A percentile compares a stretch with the other conserved stretches of the same genome.
Conservation (phyloP, 352 stramenopile species). For the Phytophthora pseudosyringae region DNA sequence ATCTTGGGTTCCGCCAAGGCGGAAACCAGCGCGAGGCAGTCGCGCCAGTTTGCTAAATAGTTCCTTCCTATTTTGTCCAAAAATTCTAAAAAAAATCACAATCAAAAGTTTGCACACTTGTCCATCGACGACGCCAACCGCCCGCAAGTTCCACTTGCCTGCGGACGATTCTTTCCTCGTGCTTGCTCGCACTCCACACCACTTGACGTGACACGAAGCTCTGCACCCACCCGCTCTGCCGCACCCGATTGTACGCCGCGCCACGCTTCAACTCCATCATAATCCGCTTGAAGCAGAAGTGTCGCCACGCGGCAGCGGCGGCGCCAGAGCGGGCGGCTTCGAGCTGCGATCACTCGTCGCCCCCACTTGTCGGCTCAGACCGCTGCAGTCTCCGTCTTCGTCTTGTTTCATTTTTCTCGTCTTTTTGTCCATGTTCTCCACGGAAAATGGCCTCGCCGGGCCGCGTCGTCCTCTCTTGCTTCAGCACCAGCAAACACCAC, state of each 20-base stretch:
- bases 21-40: slow-evolving; percentile 25
- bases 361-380: slow-evolving; percentile 30
- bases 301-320: slow-evolving; percentile 16
- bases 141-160: slow-evolving; percentile 58
- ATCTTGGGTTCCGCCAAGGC: slow-evolving; percentile 32
- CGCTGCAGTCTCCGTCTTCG: slow-evolving; percentile 39
- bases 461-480: slow-evolving; percentile 26
- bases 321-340: slow-evolving; percentile 22
- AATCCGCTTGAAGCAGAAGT: slow-evolving; percentile 32
- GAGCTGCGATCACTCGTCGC: slow-evolving; percentile 41
- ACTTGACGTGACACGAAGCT: slow-evolving; percentile 35
- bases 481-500: slow-evolving; percentile 36
- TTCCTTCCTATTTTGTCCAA: slow-evolving; percentile 57
- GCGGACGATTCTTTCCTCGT: slow-evolving; percentile 30
- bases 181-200: slow-evolving; percentile 27
- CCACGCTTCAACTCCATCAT: slow-evolving; percentile 32
- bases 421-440: slow-evolving; percentile 35
- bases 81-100: slow-evolving; percentile 56
- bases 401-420: slow-evolving; percentile 39
- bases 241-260: slow-evolving; percentile 17
- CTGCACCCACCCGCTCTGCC: slow-evolving; percentile 23
- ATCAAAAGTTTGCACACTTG: slow-evolving; percentile 48
- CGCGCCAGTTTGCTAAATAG: slow-evolving; percentile 44
- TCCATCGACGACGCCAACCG: slow-evolving; percentile 37
- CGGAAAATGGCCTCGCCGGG: slow-evolving; percentile 6